Conservation (phyloP, 305 asterid species). For the Fraxinus angustifolia region DNA sequence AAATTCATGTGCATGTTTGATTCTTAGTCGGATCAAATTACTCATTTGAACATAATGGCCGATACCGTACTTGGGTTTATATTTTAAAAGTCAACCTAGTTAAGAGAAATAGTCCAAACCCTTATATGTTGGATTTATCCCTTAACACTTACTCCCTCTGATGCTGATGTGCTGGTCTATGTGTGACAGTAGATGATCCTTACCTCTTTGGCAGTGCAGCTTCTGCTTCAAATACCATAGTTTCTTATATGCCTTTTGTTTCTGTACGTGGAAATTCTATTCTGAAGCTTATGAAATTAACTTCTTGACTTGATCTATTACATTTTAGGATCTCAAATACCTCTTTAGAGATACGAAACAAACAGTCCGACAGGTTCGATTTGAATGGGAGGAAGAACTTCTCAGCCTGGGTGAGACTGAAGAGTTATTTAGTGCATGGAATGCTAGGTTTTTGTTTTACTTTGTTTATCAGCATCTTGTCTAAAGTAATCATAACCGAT, state of each 20-base stretch:
- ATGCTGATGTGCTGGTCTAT: neutral
- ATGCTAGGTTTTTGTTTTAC: neutral
- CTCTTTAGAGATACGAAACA: constrained; percentile 50
- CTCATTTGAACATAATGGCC: neutral
- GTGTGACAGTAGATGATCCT: neutral
- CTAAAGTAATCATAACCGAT: constrained; percentile 1
- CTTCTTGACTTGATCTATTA: neutral
- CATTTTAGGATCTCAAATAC: constrained; percentile 60
- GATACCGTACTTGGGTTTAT: neutral
- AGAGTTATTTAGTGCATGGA: constrained; percentile 5
- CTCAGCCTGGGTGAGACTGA: constrained; percentile 53
- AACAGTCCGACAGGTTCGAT: constrained; percentile 47
- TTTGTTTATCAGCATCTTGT: constrained; percentile 8
- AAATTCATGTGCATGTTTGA: neutral
- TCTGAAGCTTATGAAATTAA: neutral
- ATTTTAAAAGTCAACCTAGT: neutral
- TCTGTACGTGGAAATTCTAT: neutral
- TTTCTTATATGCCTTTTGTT: constrained; percentile 5
- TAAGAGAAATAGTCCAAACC: neutral
- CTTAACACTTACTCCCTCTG: neutral
- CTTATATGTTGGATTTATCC: neutral
- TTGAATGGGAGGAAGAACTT: constrained; percentile 64
- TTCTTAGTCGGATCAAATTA: neutral
- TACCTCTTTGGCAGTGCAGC: neutral
- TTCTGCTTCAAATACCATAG: neutral